Percentiles rank a stretch among this genome's conserved stretches.
phyloP scores from a whole-genome alignment of 2,329 filamentous ascomycete genomes.

The Clarireedia monteithiana region DNA sequence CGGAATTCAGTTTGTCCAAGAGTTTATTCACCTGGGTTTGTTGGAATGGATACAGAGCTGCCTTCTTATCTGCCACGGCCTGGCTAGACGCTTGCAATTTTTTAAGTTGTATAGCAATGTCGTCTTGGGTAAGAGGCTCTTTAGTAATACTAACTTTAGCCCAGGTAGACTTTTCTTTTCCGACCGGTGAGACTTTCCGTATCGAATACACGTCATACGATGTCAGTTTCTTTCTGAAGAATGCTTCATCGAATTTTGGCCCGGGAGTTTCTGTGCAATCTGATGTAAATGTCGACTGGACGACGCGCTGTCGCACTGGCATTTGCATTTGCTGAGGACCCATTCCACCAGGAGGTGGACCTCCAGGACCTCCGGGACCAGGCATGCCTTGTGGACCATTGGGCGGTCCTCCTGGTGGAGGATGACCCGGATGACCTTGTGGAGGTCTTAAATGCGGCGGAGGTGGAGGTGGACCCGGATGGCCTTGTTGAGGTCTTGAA shows the following conservation, averaged over 20 bases:
- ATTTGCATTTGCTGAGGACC: conserved; percentile 4
- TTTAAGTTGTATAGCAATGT: conserved; percentile 23
- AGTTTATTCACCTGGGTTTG: conserved; percentile 24
- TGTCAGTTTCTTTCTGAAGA: conserved; percentile 1
- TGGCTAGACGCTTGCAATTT: conserved; percentile 19
- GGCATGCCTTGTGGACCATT: neutral
- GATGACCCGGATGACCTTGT: neutral
- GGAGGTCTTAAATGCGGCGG: neutral
- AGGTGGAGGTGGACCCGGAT: neutral
- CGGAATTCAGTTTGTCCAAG: conserved; percentile 21
- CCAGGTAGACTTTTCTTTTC: conserved; percentile 24
- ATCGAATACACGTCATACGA: conserved; percentile 21
- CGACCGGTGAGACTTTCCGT: conserved; percentile 16
- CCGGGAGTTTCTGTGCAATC: neutral
- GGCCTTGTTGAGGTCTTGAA: neutral
- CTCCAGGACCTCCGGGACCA: neutral
- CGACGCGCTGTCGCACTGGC: neutral
- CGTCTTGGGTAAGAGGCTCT: conserved; percentile 22
- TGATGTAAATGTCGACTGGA: neutral
- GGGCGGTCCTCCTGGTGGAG: neutral
- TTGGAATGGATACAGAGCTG: conserved; percentile 19
- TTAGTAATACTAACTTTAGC: conserved; percentile 20
- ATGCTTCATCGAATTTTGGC: conserved; percentile 1
- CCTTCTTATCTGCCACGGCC: conserved; percentile 25
- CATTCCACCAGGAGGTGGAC: neutral